Base-by-base conservation (phyloP, 257 asterid genomes). In the Verbena officinalis region DNA sequence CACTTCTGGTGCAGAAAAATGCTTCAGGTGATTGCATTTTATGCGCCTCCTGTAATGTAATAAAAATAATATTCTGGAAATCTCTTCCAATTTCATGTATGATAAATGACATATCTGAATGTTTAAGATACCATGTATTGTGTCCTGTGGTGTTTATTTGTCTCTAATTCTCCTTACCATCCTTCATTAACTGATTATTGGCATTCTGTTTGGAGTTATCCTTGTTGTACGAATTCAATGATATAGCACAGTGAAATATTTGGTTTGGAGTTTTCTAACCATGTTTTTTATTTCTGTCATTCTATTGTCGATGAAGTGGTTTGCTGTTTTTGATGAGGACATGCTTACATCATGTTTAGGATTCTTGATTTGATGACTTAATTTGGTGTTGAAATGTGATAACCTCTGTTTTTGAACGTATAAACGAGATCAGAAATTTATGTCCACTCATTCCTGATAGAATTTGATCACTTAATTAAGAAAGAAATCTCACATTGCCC, bases 1-100 rank as follows among this genome's bases (percentile, higher is more conserved):
- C 55, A 80, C 89, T 58, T 90, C 97, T 75, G 90, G 95, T 63
- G 67, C 80, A 24, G 90, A 90, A 72, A 93, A 90, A 78, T 83
- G 91, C 64, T 88, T 90, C 74, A 94, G 99, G 99, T 93, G 69
- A 80, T 67, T 74, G 62, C 67, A 64, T 79, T 69, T 70, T 69
- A 55, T 70, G 68, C 51, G 49, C 55, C 57, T 62, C 61, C 64
- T 51, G 59, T 74, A 53, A 55, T 30, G 46, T 59, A 51, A 53
- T 55, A 36, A 52, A 43, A 62, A 21, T 73, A 54, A 36, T 46
- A 46, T 54, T 71, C n/a, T 68, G 40, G 63, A 54, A 42, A 55
- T 72, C 48, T 54, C 59, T 30, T 60, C 49, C 58, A 38, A n/a
- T 69, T 61, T 61, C 64, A 55, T 24, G 30, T n/a, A 16, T 40